Evolutionary conservation across 257 asterid genomes (phyloP), one percentile per base, ranked within the genome.

Genomic region (Nicotiana tomentosiformis): DNA sequence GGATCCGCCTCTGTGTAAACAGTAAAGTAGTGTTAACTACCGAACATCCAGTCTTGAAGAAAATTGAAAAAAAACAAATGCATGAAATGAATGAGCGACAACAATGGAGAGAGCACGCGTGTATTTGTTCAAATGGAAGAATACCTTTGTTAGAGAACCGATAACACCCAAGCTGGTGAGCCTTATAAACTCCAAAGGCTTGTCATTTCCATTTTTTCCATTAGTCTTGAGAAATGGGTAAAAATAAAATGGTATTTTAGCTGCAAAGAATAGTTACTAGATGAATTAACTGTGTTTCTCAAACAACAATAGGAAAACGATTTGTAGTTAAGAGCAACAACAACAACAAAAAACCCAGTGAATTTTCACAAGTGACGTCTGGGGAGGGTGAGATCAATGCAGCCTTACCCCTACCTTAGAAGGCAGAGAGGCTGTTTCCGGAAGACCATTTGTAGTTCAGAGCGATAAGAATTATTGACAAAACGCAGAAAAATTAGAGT

Each of bases 131-230:
- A 39, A 55, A 16, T 11, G 29, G 61, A 29, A 2, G 15, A 5
- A 29, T 64, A 84, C 87, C 87, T 55, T 55, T 10, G 78, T 14
- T 15, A 84, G 82, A 15, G 87, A 46, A 37, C 66, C 65, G 30
- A 84, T 37, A 35, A 81, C 74, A 17, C 70, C 82, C 72, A 84
- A 55, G 55, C 49, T 26, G 56, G 82, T 18, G 61, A 84, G 57
- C 78, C 82, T 81, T n/a, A 84, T 3, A 65, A 8, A 7, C 46
- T 16, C 62, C 15, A 81, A 26, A 53, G 82, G 82, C 49, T 64
- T 76, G 15, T 64, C 33, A 1, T 74, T 80, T 7, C 53, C 84
- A 17, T 23, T 43, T 8, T 74, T 80, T 7, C 53, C 84, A 17
- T 23, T 43, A 5, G 62, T 33, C 20, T 46, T 46, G 32, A 84